phyloP scores from a whole-genome alignment of 371 early-diverging fungal genomes.

The Mucor racemosus region DNA sequence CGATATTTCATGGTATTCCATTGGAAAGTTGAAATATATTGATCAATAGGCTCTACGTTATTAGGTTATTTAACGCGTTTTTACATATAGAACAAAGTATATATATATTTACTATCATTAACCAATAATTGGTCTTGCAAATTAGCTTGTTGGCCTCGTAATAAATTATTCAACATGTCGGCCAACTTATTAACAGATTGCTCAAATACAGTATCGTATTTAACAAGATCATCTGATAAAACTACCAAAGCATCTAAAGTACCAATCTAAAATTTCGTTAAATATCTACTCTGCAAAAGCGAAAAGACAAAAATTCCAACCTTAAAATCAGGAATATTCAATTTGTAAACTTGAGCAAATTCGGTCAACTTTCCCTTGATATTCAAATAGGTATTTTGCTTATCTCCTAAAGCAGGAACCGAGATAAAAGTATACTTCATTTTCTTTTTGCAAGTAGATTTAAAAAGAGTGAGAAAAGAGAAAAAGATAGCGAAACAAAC shows the following conservation, averaged over 20 bases:
- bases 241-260: constrained; percentile 90
- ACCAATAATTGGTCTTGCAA: constrained; percentile 67
- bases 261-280: constrained; percentile 71
- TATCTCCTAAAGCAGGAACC: constrained; percentile 55
- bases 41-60: constrained; percentile 75
- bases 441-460: background rate
- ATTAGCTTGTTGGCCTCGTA: constrained; percentile 44
- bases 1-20: constrained; percentile 98
- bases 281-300: background rate
- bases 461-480: background rate
- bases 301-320: constrained; percentile 17
- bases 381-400: constrained; percentile 50
- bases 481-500: constrained; percentile 11
- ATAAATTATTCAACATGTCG: constrained; percentile 75
- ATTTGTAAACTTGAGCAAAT: constrained; percentile 45
- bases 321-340: constrained; percentile 62
- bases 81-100: background rate
- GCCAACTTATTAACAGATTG: constrained; percentile 76
- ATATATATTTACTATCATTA: constrained; percentile 74
- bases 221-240: constrained; percentile 91
- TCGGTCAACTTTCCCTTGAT: constrained; percentile 49
- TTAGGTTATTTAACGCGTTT: background rate
- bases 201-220: constrained; percentile 82
- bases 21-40: constrained; percentile 81
- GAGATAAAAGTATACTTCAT: constrained; percentile 58